Base-by-base conservation (phyloP, 257 asterid genomes). In the Salvia miltiorrhiza region DNA sequence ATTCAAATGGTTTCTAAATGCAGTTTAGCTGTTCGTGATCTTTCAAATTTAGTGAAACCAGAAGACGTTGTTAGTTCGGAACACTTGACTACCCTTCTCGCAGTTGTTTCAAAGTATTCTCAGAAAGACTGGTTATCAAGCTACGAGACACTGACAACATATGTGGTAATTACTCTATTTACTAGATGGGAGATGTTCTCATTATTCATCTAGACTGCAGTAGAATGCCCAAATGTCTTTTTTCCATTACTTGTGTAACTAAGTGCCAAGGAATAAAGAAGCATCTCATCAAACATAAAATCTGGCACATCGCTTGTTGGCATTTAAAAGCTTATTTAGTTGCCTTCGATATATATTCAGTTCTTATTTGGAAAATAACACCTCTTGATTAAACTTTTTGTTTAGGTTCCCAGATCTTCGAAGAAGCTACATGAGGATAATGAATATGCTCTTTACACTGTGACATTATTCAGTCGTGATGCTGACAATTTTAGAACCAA, bases 11-110 rank as follows among this genome's bases (percentile, higher is more conserved):
- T 63, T 64, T 43, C 30, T 55, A 44, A 20, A 63, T 80, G 65
- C 96, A 92, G 98, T 74, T 82, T 92, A 77, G 93, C 97, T 72
- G 97, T 88, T 67, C 96, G 96, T 65, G 97, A 92, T 82, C 90
- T 92, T 73, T 88, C 97, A 63, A 85, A 74, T 85, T 63, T 90
- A 88, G 95, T 93, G 52, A 93, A 90, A 78, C 95, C 93, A 62
- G 74, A 80, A 74, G 95, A 88, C 26, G 63, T 90, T 33, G 70
- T 90, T 65, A 68, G 81, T 49, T 75, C 97, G 21, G 97, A 90
- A 78, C 96, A 90, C 85, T 82, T 90, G 56, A 85, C 88, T 16
- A 90, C 94, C 37, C 93, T 90, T 56, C 82, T 88, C 17, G 92
- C 92, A 17, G 47, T 88, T 75, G 89, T 88, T 77, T 65, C 90